These are phyloP conservation scores for Discostella pseudostelligera DNA, from an alignment of 108 stramenopile species.

Conservation along the genomic window DNA sequence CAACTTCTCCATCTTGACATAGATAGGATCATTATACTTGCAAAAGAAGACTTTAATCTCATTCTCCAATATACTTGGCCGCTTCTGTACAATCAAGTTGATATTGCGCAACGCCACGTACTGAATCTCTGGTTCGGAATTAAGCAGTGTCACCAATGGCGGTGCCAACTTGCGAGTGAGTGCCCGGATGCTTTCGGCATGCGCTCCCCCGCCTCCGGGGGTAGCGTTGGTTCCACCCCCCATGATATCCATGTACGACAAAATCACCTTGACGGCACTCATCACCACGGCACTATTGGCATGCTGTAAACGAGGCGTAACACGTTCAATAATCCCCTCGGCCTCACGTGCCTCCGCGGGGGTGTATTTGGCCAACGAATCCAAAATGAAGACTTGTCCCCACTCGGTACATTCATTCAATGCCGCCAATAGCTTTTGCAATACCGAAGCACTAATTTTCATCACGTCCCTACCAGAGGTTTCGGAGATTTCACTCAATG, in stretches of 20 bases:
- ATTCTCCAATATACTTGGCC: conserved; percentile 92
- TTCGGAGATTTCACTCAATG: conserved; percentile 96
- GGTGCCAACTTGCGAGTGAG: conserved; percentile 95
- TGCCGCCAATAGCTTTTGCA: conserved; percentile 97
- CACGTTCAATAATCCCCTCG: conserved; percentile 98
- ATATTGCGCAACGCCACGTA: conserved; percentile 99
- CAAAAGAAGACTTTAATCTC: conserved; percentile 99
- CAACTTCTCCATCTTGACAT: conserved; percentile 99
- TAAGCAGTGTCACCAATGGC: conserved; percentile 97
- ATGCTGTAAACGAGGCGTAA: conserved; percentile 97
- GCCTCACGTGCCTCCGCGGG: conserved; percentile 92
- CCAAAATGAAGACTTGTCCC: conserved; percentile 99
- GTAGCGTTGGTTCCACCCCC: conserved; percentile 30
- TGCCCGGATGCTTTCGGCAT: conserved; percentile 80
- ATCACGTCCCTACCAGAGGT: conserved; percentile 94
- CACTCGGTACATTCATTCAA: conserved; percentile 99
- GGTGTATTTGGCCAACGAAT: conserved; percentile 95
- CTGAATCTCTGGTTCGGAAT: conserved; percentile 98
- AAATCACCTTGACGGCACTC: conserved; percentile 97
- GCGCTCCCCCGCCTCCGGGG: conserved; percentile 38
- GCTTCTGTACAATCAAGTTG: conserved; percentile 98
- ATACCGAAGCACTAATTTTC: conserved; percentile 88
- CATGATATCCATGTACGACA: conserved; percentile 95
- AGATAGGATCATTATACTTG: conserved; percentile 99
- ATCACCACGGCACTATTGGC: conserved; percentile 99